Base-by-base conservation (phyloP, 176 grass and related monocot species). In the Pontederia crassipes region DNA sequence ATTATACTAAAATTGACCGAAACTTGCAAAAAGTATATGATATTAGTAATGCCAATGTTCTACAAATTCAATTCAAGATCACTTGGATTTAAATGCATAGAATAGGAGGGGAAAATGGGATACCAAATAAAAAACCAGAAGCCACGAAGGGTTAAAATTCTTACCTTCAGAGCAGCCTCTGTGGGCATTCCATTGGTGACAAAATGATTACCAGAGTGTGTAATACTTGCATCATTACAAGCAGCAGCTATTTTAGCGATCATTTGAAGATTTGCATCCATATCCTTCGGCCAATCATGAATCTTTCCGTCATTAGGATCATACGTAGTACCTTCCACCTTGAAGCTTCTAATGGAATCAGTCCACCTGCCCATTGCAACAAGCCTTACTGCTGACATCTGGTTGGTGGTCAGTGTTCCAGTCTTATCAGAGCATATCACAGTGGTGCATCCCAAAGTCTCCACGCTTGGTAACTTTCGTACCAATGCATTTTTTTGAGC, bases 371-470 rank as follows among this genome's bases (percentile, higher is more conserved):
- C 84, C 12, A 97, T 72, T 0, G 79, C 92, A 3, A 97, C 81
- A 0, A 97, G 87, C 18, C 59, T 97, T 0, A 89, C 79, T 3
- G 80, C 87, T 0, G 92, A 97, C 92, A 97, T 97, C 71, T 97
- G 81, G 77, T 97, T 97, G 1, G 92, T 97, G 4, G 92, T 97
- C 8, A 91, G 69, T 7, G 92, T 97, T 10, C 92, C 92, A 0
- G 92, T 97, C 68, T 97, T 97, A 58, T 97, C 92, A 0, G 92
- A 97, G 72, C 92, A 97, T 45, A 97, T 97, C 7, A 97, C 92
- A 0, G 92, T 97, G 54, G 92, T 97, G 79, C 92, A 97, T 2
- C 92, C 92, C 1, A 97, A 77, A 1, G 92, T 97, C 78, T 97
- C 92, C 11, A 97, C 92, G 24, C 92, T 97, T 0, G 84, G 92